Evolutionary conservation across 148 eudicot species (phyloP).

Genomic region (Chenopodium suecicum): DNA sequence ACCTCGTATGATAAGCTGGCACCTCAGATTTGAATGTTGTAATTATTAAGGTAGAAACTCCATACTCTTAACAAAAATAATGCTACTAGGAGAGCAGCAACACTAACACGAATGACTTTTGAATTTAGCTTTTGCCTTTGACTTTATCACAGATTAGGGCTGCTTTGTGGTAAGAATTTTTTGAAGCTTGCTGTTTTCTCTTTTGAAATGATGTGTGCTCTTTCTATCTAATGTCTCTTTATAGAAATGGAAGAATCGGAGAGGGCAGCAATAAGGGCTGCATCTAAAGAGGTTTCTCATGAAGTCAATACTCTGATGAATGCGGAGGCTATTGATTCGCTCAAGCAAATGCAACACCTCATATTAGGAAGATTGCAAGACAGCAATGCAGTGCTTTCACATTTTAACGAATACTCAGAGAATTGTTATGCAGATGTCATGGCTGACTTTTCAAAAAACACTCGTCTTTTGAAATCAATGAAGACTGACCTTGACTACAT

Average conservation of each 20-base stretch:
- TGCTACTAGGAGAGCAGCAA: neutral
- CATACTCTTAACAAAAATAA: neutral
- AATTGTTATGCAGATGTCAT: conserved; percentile 73
- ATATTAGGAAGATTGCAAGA: conserved; percentile 95
- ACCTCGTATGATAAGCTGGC: neutral
- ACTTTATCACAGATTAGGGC: neutral
- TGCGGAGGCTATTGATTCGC: conserved; percentile 26
- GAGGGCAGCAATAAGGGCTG: conserved; percentile 17
- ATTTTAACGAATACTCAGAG: conserved; percentile 84
- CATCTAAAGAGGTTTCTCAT: conserved; percentile 27
- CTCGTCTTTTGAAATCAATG: conserved; percentile 76
- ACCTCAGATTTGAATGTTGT: neutral
- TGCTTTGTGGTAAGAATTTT: neutral
- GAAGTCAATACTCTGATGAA: conserved; percentile 29
- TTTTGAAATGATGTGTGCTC: neutral
- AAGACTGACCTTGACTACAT: conserved; percentile 91
- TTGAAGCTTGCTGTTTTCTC: neutral
- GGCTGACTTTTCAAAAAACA: conserved; percentile 65
- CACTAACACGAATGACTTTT: neutral
- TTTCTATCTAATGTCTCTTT: neutral
- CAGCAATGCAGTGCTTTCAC: conserved; percentile 90
- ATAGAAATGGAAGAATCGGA: conserved; percentile 30
- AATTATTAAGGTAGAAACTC: neutral
- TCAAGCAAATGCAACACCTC: conserved; percentile 36
- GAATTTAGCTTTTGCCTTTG: neutral